These are phyloP conservation scores for Botryotinia globosa DNA, from an alignment of 2,329 filamentous ascomycete species.

Conservation along the genomic window DNA sequence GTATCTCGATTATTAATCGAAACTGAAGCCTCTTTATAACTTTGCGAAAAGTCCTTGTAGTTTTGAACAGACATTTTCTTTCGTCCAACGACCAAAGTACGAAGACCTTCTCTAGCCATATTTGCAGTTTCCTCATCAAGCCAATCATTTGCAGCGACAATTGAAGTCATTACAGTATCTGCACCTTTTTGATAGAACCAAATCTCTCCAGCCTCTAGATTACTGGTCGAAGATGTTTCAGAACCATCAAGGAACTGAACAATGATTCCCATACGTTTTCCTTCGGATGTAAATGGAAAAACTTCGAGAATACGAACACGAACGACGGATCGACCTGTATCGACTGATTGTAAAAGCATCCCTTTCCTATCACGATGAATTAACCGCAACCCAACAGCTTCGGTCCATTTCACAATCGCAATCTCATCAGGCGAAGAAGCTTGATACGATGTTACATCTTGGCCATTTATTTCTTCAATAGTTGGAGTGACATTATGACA, in stretches of 20 bases:
- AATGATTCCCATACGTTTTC: slow-evolving; percentile 97
- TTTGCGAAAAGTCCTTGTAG: slow-evolving; percentile 74
- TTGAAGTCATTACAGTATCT: slow-evolving; percentile 95
- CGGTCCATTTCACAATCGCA: slow-evolving; percentile 94
- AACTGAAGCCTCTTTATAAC: slow-evolving; percentile 76
- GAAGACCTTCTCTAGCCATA: slow-evolving; percentile 94
- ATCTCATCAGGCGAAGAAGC: slow-evolving; percentile 98
- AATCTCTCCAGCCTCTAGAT: slow-evolving; percentile 68
- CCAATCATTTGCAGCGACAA: slow-evolving; percentile 96
- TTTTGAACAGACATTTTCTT: slow-evolving; percentile 76
- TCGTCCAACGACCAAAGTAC: slow-evolving; percentile 91
- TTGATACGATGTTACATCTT: slow-evolving; percentile 81
- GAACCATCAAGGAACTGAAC: slow-evolving; percentile 73
- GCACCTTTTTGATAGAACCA: slow-evolving; percentile 99
- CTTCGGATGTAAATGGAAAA: slow-evolving; percentile 96
- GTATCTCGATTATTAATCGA: slow-evolving; percentile 76
- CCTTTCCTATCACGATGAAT: slow-evolving; percentile 81
- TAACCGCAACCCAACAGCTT: slow-evolving; percentile 83
- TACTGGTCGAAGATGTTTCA: slow-evolving; percentile 45
- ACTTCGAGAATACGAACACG: slow-evolving; percentile 87
- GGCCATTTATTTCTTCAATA: slow-evolving; percentile 76
- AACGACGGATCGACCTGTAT: slow-evolving; percentile 71
- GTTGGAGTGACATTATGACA: slow-evolving; percentile 98
- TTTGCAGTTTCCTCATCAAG: slow-evolving; percentile 98
- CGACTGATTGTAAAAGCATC: slow-evolving; percentile 77